These are phyloP conservation scores for button mushroom (Agaricus bisporus) DNA, from an alignment of 768 basidiomycete species.

Conservation along the genomic window DNA sequence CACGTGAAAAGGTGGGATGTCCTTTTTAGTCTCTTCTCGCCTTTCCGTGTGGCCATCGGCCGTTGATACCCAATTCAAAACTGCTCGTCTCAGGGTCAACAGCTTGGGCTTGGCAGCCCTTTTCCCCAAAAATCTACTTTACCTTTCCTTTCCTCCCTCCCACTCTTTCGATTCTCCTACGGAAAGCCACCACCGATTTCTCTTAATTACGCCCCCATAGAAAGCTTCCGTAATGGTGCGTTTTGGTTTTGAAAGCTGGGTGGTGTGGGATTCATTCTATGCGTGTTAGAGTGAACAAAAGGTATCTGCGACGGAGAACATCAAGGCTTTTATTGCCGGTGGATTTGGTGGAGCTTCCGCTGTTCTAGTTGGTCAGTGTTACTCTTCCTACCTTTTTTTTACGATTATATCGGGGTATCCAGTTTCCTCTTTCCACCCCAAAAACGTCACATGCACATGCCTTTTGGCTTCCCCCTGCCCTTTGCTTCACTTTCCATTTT, in stretches of 20 bases:
- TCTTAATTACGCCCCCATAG: no score
- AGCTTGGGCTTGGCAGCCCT: no score
- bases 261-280: not conserved
- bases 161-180: no score
- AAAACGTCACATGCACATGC: not conserved
- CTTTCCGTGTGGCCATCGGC: not conserved
- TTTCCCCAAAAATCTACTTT: no score
- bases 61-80: not conserved
- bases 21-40: not conserved
- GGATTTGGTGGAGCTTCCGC: constrained; percentile 87
- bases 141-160: no score
- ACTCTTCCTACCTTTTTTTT: not conserved
- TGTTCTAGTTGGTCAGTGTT: constrained; percentile 79
- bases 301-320: constrained; percentile 38
- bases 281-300: constrained; percentile 21
- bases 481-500: not conserved
- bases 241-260: not conserved
- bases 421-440: not conserved
- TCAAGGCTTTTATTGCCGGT: constrained; percentile 88
- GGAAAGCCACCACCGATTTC: no score
- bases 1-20: not conserved
- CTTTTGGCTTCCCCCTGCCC: not conserved
- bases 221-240: constrained; percentile 14
- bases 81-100: no score
- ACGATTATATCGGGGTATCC: not conserved